Base-by-base conservation (phyloP, 1,284 basidiomycete genomes). In the Pterulicium gracile region DNA sequence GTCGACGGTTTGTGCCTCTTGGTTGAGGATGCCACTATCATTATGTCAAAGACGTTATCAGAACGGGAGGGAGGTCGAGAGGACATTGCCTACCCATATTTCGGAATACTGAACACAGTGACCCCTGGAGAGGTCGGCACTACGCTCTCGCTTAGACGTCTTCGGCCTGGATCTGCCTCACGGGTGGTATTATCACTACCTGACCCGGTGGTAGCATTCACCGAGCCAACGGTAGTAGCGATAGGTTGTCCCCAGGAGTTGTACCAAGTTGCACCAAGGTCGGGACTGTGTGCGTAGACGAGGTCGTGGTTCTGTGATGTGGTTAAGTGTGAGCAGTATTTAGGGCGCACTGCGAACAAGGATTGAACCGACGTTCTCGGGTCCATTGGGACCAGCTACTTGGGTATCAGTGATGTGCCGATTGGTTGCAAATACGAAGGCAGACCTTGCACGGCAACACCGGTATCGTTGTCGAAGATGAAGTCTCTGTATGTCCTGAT, bases 401-500 rank as follows among this genome's bases (percentile, higher is more conserved):
- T 18, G 19, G 15, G 15, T 18, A 39, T 32, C 27, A 32, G 27
- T 7, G 10, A 32, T 32, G n/a, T 32, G n/a, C 27, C n/a, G 7
- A 10, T 7, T 7, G 27, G 10, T 10, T 32, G 27, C 27, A 32
- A 32, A 32, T 7, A 32, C 36, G 36, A 5, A 39, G 19, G 36
- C 7, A 39, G 5, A 39, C 36, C 68, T 53, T 71, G 55, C 13
- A 69, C 63, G 13, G 67, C 64, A 19, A 68, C 64, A 44, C 63
- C 53, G 44, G 63, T 55, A 4, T 64, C 65, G 4, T 58, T 65
- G 45, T 69, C 67, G 42, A 68, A 65, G 4, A 70, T 63, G 47
- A 63, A 70, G 54, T 69, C 68, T 3, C 67, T 62, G 47, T 70
- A 71, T 13, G 67, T 68, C 67, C 66, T 68, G 39, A 3, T 27